Percentiles rank a stretch among this genome's conserved stretches.
Evolutionary conservation across 1,139 yeast genomes (phyloP).

Genomic region (Meyerozyma carpophila): DNA sequence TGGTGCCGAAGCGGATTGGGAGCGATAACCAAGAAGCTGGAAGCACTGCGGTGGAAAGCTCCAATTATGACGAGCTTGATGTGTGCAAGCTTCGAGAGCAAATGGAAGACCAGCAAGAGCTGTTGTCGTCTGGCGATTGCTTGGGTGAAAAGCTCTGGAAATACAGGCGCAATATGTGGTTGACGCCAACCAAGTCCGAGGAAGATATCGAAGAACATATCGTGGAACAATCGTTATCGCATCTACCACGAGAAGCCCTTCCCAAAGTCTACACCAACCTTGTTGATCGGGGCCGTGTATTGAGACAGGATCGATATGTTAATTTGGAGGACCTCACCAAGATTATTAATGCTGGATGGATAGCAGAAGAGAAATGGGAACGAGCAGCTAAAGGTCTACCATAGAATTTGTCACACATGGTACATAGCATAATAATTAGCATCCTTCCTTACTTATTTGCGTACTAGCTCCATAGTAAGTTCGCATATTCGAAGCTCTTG

Average conservation of each 20-base stretch:
- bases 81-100: constrained; percentile 22
- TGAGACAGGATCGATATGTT: constrained; percentile 46
- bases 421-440: background rate
- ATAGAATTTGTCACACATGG: constrained; percentile 6
- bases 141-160: constrained; percentile 57
- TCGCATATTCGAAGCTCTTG: constrained; percentile 21
- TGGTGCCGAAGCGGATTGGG: background rate
- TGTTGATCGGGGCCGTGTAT: constrained; percentile 51
- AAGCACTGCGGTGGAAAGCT: background rate
- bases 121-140: constrained; percentile 3
- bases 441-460: constrained; percentile 1
- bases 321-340: constrained; percentile 56
- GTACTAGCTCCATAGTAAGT: constrained; percentile 10
- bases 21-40: background rate
- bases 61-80: constrained; percentile 21
- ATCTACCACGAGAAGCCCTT: constrained; percentile 45
- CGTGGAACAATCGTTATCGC: constrained; percentile 25
- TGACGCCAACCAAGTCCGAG: constrained; percentile 19
- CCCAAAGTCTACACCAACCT: constrained; percentile 51
- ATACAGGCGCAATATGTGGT: constrained; percentile 56
- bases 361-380: constrained; percentile 60
- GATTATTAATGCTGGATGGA: constrained; percentile 69
- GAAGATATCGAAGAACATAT: constrained; percentile 15
- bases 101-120: constrained; percentile 12
- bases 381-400: constrained; percentile 45